Evolutionary conservation across 805 yeast species (phyloP).

Genomic region (Clavispora fructus): DNA sequence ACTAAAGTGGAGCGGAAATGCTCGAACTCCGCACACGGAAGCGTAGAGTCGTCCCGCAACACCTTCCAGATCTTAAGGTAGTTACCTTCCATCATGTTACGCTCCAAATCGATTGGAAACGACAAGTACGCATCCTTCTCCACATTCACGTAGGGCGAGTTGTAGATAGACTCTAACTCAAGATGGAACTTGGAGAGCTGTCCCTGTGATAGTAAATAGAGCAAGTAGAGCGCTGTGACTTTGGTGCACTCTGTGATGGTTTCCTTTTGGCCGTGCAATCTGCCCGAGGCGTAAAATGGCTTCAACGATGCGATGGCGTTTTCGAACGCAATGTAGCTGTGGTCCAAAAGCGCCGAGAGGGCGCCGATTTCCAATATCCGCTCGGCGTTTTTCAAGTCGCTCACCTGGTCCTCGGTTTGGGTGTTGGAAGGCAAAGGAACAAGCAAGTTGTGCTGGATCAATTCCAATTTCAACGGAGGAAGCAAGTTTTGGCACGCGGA

Average conservation of each 20-base stretch:
- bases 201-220: constrained; percentile 75
- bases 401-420: constrained; percentile 38
- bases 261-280: constrained; percentile 35
- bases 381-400: constrained; percentile 74
- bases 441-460: constrained; percentile 71
- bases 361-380: constrained; percentile 88
- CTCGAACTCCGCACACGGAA: constrained; percentile 70
- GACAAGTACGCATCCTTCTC: constrained; percentile 61
- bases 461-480: constrained; percentile 69
- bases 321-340: constrained; percentile 61
- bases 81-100: constrained; percentile 94
- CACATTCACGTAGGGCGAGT: constrained; percentile 49
- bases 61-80: constrained; percentile 87
- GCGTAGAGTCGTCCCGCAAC: constrained; percentile 49
- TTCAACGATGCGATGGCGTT: constrained; percentile 69
- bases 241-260: constrained; percentile 44
- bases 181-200: constrained; percentile 86
- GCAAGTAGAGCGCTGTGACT: constrained; percentile 67
- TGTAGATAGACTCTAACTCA: constrained; percentile 70
- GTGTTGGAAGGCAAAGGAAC: constrained; percentile 49
- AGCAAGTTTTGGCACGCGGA: constrained; percentile 55
- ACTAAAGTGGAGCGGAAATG: constrained; percentile 72
- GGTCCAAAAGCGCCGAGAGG: constrained; percentile 61
- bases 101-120: constrained; percentile 85
- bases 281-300: constrained; percentile 59